Percentiles rank a stretch among this genome's conserved stretches.
Conservation (phyloP, 176 grass and related monocot genomes). For the Miscanthus lutarioriparius region DNA sequence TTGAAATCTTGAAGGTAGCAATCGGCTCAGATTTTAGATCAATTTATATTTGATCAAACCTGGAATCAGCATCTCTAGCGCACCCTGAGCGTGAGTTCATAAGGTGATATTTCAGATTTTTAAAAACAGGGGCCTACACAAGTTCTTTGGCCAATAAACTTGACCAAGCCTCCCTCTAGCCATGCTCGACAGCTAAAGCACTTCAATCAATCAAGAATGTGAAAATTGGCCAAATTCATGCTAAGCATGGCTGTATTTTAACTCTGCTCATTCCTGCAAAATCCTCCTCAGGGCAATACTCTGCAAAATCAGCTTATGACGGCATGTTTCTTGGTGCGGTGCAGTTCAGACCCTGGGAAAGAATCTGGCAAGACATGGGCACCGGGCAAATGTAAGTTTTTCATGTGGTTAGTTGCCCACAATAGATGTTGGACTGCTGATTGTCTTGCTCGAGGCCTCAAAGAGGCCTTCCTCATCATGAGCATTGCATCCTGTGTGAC, state of each 20-base stretch:
- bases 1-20: not conserved
- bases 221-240: slow-evolving; percentile 1
- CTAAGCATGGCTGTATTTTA: not conserved
- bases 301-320: too few relatives aligned
- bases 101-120: not conserved
- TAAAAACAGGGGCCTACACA: not conserved
- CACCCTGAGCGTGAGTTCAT: not conserved
- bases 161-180: slow-evolving; percentile 10
- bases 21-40: not conserved
- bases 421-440: too few relatives aligned
- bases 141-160: not conserved
- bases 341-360: too few relatives aligned
- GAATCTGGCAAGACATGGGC: too few relatives aligned
- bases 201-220: slow-evolving; percentile 23
- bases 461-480: too few relatives aligned
- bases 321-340: too few relatives aligned
- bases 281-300: too few relatives aligned
- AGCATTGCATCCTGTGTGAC: too few relatives aligned
- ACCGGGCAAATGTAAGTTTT: too few relatives aligned
- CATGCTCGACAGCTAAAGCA: not conserved
- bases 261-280: too few relatives aligned
- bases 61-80: not conserved
- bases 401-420: too few relatives aligned
- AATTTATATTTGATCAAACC: not conserved
- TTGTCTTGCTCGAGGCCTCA: too few relatives aligned